Base-by-base conservation (phyloP, 495 filamentous ascomycete genomes). In the Zalerion maritima region DNA sequence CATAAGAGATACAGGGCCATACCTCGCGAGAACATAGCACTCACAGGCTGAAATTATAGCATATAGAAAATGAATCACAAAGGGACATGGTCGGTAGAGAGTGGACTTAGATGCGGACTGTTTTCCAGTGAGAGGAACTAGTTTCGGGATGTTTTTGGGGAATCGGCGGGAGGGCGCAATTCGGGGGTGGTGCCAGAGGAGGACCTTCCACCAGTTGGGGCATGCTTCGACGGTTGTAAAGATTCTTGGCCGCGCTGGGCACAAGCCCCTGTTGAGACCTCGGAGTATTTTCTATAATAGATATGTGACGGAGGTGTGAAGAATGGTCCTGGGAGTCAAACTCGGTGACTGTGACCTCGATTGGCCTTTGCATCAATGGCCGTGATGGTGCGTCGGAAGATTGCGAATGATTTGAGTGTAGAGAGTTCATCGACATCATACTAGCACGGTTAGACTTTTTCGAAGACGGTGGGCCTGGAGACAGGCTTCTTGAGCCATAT, bases 141-240 rank as follows among this genome's bases (percentile, higher is more conserved):
- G 10, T 16, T n/a, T 14, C 14, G 5, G 3, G 14, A 25, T 33
- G n/a, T 26, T 45, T 52, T 26, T 26, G 40, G 8, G 74, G 74
- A 7, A 79, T 57, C 4, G 73, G 69, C 5, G 74, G 75, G 3
- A 79, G 57, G 0, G 75, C 72, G 29, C 62, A 65, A 12, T 62
- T 71, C 7, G 75, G 75, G 10, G 75, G 75, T 8, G 75, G 75
- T 9, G 62, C 67, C 8, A 59, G 61, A 0, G 74, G 74, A 24
- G 73, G 74, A 1, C 71, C 71, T 7, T 68, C 55, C 1, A 50
- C 51, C 18, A 78, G 48, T 5, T 67, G 64, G 3, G 69, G 67
- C 58, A 76, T 58, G 41, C 71, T 75, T 36, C 64, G 65, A 18
- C 69, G 59, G 16, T 52, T 47, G 14, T 32, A 18, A 8, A 62